These are phyloP conservation scores for Fusarium torreyae DNA, from an alignment of 2,329 filamentous ascomycete genomes.

Conservation along the genomic window DNA sequence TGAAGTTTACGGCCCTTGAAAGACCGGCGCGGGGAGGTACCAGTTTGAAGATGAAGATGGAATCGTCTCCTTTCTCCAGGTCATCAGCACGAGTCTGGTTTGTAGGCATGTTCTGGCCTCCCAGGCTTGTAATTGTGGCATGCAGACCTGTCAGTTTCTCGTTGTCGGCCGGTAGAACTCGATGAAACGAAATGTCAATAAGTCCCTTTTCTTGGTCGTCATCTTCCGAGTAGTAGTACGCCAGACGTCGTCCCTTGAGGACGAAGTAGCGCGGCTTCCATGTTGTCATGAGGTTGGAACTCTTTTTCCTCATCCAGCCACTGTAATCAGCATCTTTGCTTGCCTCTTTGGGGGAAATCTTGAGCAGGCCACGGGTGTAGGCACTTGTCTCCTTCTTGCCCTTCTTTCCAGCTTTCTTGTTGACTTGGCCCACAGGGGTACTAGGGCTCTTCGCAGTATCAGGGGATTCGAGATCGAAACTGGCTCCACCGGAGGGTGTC, in stretches of 20 bases:
- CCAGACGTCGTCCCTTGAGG: slow-evolving; percentile 88
- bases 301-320: slow-evolving; percentile 99
- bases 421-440: slow-evolving; percentile 63
- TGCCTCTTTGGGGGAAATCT: slow-evolving; percentile 85
- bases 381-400: slow-evolving; percentile 96
- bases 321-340: slow-evolving; percentile 91
- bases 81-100: slow-evolving; percentile 63
- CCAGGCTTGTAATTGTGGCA: slow-evolving; percentile 87
- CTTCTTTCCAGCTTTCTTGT: slow-evolving; percentile 73
- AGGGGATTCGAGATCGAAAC: slow-evolving; percentile 84
- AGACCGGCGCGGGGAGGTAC: slow-evolving; percentile 90
- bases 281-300: slow-evolving; percentile 93
- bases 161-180: slow-evolving; percentile 93
- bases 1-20: slow-evolving; percentile 94
- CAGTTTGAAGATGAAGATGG: slow-evolving; percentile 98
- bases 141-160: slow-evolving; percentile 92
- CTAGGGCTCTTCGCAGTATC: slow-evolving; percentile 73
- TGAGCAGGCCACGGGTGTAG: slow-evolving; percentile 87
- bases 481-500: slow-evolving; percentile 75
- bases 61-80: slow-evolving; percentile 70
- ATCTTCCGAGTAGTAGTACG: slow-evolving; percentile 96
- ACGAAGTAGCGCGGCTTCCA: slow-evolving; percentile 99
- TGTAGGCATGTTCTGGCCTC: slow-evolving; percentile 58
- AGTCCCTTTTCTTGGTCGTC: slow-evolving; percentile 94
- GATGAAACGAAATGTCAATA: slow-evolving; percentile 97